Conservation (phyloP, 768 basidiomycete species). For the Pilatotrama ljubarskyi region DNA sequence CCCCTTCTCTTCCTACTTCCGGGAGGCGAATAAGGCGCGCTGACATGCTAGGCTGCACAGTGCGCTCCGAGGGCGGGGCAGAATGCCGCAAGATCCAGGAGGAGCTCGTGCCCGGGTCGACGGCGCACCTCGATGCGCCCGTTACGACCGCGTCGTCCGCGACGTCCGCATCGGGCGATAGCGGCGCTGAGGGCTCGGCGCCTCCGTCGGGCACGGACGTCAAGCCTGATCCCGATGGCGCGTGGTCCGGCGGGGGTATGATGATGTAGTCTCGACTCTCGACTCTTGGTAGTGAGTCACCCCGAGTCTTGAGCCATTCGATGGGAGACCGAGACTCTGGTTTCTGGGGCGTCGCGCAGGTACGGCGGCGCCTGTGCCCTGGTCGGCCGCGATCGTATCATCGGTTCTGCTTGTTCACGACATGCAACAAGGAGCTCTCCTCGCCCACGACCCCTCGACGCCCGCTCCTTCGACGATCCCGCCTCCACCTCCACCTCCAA, state of each 20-base stretch:
- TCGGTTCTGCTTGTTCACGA: too few species aligned
- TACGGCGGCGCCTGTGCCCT: too few species aligned
- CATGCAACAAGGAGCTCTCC: not conserved
- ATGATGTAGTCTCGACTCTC: conserved; percentile 17
- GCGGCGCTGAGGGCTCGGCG: conserved; percentile 18
- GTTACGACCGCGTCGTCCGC: not conserved
- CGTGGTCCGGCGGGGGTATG: conserved; percentile 24
- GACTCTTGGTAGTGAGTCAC: too few species aligned
- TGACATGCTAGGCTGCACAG: conserved; percentile 35
- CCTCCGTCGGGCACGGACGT: conserved; percentile 15
- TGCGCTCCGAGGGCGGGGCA: conserved; percentile 79
- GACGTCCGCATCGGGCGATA: conserved; percentile 10
- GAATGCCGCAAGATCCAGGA: conserved; percentile 61
- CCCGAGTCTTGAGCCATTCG: too few species aligned
- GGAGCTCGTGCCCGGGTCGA: conserved; percentile 22
- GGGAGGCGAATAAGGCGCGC: not conserved
- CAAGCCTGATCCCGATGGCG: conserved; percentile 31
- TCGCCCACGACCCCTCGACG: not conserved
- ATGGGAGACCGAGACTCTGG: too few species aligned
- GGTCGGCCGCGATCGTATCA: too few species aligned
- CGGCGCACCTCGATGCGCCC: conserved; percentile 22
- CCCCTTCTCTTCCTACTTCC: not conserved
- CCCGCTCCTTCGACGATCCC: not conserved
- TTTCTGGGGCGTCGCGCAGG: too few species aligned
- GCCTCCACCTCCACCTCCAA: not conserved